Percentiles rank a stretch among this genome's conserved stretches.
phyloP scores from a whole-genome alignment of 306 rosid genomes.

The Dryas drummondii region DNA sequence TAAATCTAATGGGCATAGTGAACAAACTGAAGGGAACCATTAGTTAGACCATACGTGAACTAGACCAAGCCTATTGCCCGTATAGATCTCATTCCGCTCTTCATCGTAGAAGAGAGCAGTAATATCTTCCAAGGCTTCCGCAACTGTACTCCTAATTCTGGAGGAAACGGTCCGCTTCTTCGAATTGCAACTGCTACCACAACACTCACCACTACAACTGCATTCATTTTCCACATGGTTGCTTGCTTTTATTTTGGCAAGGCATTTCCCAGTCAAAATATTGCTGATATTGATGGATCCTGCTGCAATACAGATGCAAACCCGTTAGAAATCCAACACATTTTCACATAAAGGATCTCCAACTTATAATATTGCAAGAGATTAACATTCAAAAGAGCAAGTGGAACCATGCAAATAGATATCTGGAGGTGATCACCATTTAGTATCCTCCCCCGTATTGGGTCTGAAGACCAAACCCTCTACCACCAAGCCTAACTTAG shows the following conservation, averaged over 20 bases:
- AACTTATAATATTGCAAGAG: background rate
- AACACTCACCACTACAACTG: constrained; percentile 44
- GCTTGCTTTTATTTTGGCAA: constrained; percentile 69
- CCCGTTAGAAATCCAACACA: constrained; percentile 21
- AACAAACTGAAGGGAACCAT: constrained; percentile 27
- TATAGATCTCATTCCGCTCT: constrained; percentile 88
- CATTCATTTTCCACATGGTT: constrained; percentile 39
- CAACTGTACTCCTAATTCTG: constrained; percentile 62
- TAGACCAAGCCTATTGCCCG: constrained; percentile 78
- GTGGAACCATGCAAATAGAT: background rate
- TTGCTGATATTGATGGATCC: constrained; percentile 94
- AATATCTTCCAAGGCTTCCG: constrained; percentile 88
- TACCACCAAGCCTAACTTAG: background rate
- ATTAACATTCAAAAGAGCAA: background rate
- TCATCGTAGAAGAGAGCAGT: constrained; percentile 90
- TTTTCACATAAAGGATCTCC: constrained; percentile 6
- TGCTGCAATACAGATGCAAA: constrained; percentile 48
- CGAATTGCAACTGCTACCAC: constrained; percentile 42
- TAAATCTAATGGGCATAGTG: constrained; percentile 32
- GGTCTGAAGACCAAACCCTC: background rate
- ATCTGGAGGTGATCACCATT: background rate
- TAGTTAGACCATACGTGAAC: constrained; percentile 96
- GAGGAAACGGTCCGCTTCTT: constrained; percentile 43
- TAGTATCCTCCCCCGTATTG: background rate
- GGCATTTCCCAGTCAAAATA: constrained; percentile 81